Base-by-base conservation (phyloP, 2,329 filamentous ascomycete genomes). In the Calonectria naviculata region DNA sequence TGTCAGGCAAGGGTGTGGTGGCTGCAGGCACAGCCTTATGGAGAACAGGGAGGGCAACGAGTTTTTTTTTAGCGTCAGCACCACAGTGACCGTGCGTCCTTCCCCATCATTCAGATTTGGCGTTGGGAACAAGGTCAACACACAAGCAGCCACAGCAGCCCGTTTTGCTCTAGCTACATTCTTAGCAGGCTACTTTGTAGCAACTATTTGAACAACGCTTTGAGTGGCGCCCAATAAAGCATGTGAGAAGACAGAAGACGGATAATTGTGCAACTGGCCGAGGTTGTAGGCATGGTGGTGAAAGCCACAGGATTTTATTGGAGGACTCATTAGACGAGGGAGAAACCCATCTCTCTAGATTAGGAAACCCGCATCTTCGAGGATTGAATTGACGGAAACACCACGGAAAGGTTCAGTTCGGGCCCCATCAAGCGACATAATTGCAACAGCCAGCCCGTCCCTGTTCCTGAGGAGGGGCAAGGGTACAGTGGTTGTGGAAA, bases 21-120 rank as follows among this genome's bases (percentile, higher is more conserved):
- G 52, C 63, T 67, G 75, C 70, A 71, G 72, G 73, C 75, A 77
- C 58, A 76, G 74, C 75, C 75, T 73, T 78, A 78, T 72, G 65
- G 69, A 60, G 69, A 69, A 67, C 76, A 75, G 70, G 74, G 73
- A 75, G 70, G 74, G 73, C 65, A 41, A 26, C 49, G 15, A 42
- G 56, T 63, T 62, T 69, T 54, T 41, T 72, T 71, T 73, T 62
- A 68, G 56, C 56, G 74, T 73, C 73, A 78, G 74, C 75, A 67
- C 64, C 68, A 60, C 47, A 44, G 31, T 65, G 58, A 68, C 42
- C 29, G 47, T 38, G 65, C 56, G 46, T 49, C 65, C 68, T 65
- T 68, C 68, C 60, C 65, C 49, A 71, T 61, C 42, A 13, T 41
- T 38, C 15, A 36, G 34, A n/a, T 26, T 44, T 46, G 31, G 29